Conservation (phyloP, 2,329 filamentous ascomycete genomes). For the Colletotrichum siamense region DNA sequence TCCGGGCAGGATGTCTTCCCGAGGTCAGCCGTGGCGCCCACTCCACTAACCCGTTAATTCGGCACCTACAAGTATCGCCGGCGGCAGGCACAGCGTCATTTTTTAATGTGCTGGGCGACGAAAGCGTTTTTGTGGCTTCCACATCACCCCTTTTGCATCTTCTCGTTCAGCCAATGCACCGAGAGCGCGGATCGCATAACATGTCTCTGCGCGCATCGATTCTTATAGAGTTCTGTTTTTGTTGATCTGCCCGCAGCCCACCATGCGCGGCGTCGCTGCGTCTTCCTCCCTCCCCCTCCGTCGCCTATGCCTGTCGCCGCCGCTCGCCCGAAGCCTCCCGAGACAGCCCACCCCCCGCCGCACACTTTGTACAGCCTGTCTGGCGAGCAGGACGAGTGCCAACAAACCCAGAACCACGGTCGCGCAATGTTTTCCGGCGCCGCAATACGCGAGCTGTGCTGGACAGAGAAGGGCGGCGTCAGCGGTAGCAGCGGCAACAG, state of each 20-base stretch:
- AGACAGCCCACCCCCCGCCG: neutral
- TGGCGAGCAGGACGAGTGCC: neutral
- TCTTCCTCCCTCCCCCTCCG: conserved; percentile 3
- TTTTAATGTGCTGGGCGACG: neutral
- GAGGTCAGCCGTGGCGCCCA: neutral
- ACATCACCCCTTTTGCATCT: neutral
- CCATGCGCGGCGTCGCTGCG: conserved; percentile 8
- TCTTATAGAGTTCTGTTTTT: neutral
- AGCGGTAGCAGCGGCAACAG: conserved; percentile 11
- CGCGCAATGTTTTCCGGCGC: neutral
- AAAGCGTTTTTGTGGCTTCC: neutral
- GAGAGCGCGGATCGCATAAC: conserved; percentile 13
- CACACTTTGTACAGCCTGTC: neutral
- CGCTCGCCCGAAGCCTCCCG: neutral
- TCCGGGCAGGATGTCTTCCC: neutral
- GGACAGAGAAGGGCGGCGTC: conserved; percentile 15
- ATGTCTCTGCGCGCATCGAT: conserved; percentile 6
- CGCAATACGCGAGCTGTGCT: neutral
- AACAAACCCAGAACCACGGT: neutral
- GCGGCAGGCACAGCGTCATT: conserved; percentile 20
- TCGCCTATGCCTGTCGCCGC: neutral
- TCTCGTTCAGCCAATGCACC: neutral
- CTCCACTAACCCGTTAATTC: conserved; percentile 9
- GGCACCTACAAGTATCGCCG: conserved; percentile 16
- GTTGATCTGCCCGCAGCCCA: neutral